Percentiles rank a stretch among this genome's conserved stretches.
These are phyloP conservation scores for Sclerotinia spermophila DNA, from an alignment of 2,329 filamentous ascomycete genomes.

Conservation along the genomic window DNA sequence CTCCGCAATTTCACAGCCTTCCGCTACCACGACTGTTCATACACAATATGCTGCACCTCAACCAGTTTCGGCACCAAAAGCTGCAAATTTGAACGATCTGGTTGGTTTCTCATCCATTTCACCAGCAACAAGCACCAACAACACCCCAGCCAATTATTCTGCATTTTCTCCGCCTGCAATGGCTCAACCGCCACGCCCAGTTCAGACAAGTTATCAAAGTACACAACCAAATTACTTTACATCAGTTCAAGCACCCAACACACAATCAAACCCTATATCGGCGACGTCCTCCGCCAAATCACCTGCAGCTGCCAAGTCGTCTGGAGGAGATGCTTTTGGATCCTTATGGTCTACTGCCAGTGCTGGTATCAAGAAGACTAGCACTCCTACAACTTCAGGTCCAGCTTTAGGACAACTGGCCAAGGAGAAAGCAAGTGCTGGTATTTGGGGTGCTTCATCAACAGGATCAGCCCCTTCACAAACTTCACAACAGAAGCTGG, in stretches of 20 bases:
- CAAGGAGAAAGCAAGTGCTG: conserved; percentile 95
- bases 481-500: conserved; percentile 36
- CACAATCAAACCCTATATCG: conserved; percentile 36
- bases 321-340: conserved; percentile 81
- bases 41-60: conserved; percentile 78
- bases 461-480: conserved; percentile 22
- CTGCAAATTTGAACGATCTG: conserved; percentile 75
- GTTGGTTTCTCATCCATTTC: conserved; percentile 78
- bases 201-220: conserved; percentile 65
- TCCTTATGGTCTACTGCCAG: conserved; percentile 72
- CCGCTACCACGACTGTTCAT: conserved; percentile 50
- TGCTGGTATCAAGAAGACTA: conserved; percentile 69
- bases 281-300: conserved; percentile 44
- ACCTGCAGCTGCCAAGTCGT: conserved; percentile 50
- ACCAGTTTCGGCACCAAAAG: conserved; percentile 78
- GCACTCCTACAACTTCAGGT: conserved; percentile 56
- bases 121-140: conserved; percentile 58
- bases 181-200: conserved; percentile 44
- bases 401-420: conserved; percentile 89
- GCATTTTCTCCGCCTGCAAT: conserved; percentile 53
- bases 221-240: conserved; percentile 92
- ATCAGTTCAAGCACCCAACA: conserved; percentile 57
- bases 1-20: conserved; percentile 42
- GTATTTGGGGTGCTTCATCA: conserved; percentile 81
- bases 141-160: conserved; percentile 59